Evolutionary conservation across 2,329 filamentous ascomycete species (phyloP).

Genomic region (Lizonia empirigonia): DNA sequence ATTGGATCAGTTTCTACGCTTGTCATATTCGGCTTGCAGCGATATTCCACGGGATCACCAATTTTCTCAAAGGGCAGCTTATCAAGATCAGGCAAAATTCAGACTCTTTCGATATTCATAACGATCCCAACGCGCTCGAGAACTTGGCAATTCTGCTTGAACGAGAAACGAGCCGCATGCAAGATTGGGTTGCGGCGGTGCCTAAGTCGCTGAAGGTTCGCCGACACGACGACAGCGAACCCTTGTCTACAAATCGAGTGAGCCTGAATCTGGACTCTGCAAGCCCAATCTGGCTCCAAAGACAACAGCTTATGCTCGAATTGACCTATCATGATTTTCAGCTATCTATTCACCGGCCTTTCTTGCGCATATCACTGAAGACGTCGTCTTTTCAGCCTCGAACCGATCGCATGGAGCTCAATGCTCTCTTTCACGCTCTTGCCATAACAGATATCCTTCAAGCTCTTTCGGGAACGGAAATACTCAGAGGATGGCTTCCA

Average conservation of each 20-base stretch:
- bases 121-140: conserved; percentile 4
- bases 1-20: conserved; percentile 5
- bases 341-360: conserved; percentile 3
- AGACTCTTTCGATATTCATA: conserved; percentile 3
- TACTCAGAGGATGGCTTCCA: conserved; percentile 5
- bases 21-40: conserved; percentile 2
- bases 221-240: conserved; percentile 4
- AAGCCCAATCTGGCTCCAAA: conserved; percentile 9
- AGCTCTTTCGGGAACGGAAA: not conserved
- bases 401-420: conserved; percentile 8
- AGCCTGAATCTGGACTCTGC: conserved; percentile 3
- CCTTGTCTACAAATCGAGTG: conserved; percentile 5
- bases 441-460: conserved; percentile 8
- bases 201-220: conserved; percentile 1
- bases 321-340: conserved; percentile 7
- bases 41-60: conserved; percentile 1
- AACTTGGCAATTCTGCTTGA: conserved; percentile 2
- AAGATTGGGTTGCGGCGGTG: conserved; percentile 1
- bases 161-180: not conserved
- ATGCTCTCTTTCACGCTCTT: conserved; percentile 7
- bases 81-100: conserved; percentile 3
- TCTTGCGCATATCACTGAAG: conserved; percentile 4
- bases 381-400: conserved; percentile 6
- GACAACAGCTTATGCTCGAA: conserved; percentile 5
- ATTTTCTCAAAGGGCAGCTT: not conserved